Evolutionary conservation across 345 rosid genomes (phyloP).

Genomic region (Streptanthus diversifolius): DNA sequence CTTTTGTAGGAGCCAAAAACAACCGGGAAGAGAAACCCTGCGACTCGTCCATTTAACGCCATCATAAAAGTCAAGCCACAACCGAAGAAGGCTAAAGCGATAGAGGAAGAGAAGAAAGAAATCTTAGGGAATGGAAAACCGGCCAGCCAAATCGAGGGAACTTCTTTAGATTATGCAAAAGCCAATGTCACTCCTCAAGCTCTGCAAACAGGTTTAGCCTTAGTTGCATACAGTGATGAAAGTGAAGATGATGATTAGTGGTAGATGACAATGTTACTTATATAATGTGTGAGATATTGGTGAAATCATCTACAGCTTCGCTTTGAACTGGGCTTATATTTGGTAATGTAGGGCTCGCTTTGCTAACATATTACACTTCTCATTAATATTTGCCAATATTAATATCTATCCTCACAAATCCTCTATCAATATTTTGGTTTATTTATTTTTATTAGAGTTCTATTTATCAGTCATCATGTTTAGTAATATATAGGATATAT

Average conservation of each 20-base stretch:
- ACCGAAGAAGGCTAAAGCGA: conserved; percentile 65
- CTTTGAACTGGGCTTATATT: conserved; percentile 2
- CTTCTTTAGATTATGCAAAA: conserved; percentile 39
- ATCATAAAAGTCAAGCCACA: conserved; percentile 75
- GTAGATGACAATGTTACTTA: not conserved
- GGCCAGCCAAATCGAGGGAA: conserved; percentile 18
- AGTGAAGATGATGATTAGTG: conserved; percentile 57
- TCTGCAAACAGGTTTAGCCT: conserved; percentile 48
- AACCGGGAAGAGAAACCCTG: conserved; percentile 52
- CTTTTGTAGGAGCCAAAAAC: conserved; percentile 61
- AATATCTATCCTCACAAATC: not conserved
- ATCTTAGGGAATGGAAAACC: conserved; percentile 19
- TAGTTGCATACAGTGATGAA: conserved; percentile 89
- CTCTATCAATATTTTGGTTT: not conserved
- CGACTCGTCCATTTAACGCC: conserved; percentile 53
- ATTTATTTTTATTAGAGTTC: not conserved
- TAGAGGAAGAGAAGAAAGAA: conserved; percentile 35
- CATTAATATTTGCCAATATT: not conserved
- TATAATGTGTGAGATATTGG: not conserved
- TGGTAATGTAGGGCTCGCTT: conserved; percentile 2
- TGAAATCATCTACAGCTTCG: conserved; percentile 1
- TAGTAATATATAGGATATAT: not conserved
- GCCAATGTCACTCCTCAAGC: conserved; percentile 24
- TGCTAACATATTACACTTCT: conserved; percentile 1
- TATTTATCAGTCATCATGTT: not conserved